Evolutionary conservation across 257 asterid genomes (phyloP).

Genomic region (Forsythia suspensa): DNA sequence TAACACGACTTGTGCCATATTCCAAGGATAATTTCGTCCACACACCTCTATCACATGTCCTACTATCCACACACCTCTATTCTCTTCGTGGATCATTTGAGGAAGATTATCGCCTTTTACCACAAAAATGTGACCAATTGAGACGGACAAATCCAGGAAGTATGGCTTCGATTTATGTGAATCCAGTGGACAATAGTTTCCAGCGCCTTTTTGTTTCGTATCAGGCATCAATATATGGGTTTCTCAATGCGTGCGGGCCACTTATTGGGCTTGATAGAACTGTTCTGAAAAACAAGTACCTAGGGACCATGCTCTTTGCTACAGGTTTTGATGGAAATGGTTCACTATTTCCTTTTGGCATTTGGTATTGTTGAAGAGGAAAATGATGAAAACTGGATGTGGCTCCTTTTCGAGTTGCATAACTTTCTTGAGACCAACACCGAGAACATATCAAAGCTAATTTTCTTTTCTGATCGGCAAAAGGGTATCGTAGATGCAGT

Average conservation of each 20-base stretch:
- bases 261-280: conserved; percentile 62
- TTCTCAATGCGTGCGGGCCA: conserved; percentile 63
- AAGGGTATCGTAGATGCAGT: conserved; percentile 60
- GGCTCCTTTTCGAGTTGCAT: conserved; percentile 68
- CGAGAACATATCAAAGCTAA: conserved; percentile 70
- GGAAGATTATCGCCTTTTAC: conserved; percentile 66
- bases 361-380: conserved; percentile 75
- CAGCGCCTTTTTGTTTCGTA: conserved; percentile 63
- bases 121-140: conserved; percentile 66
- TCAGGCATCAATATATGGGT: conserved; percentile 69
- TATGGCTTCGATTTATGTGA: conserved; percentile 57
- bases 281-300: conserved; percentile 56
- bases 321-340: conserved; percentile 77
- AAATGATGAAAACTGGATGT: conserved; percentile 67
- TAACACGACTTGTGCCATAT: too few species aligned
- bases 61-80: neutral
- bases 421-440: conserved; percentile 61
- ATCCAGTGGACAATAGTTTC: conserved; percentile 55
- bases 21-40: too few species aligned
- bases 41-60: too few species aligned
- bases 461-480: conserved; percentile 60
- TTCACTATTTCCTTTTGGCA: conserved; percentile 59
- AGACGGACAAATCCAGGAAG: conserved; percentile 69
- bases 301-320: conserved; percentile 64
- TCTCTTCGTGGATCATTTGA: conserved; percentile 67